phyloP scores from a whole-genome alignment of 805 yeast species.

The Candida germanica region DNA sequence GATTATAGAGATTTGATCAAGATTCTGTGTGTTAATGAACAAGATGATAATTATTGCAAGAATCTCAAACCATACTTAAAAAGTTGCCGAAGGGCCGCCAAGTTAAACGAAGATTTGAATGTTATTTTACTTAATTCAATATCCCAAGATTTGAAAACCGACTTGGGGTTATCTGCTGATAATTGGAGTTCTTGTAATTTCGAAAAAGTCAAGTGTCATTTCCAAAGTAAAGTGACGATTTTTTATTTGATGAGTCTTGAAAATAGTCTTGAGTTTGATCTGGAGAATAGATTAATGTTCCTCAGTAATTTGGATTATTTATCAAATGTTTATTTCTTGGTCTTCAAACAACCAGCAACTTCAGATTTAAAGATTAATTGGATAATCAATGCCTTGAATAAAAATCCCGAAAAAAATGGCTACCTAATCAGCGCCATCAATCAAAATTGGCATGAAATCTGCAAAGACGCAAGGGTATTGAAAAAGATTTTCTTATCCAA shows the following conservation, averaged over 20 bases:
- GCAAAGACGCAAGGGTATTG: conserved; percentile 10
- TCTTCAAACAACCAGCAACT: conserved; percentile 15
- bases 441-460: conserved; percentile 16
- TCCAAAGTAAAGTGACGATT: conserved; percentile 16
- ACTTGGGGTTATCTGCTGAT: not conserved
- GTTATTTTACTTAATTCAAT: conserved; percentile 9
- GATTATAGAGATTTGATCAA: conserved; percentile 8
- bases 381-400: conserved; percentile 18
- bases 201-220: conserved; percentile 17
- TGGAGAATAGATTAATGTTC: conserved; percentile 11
- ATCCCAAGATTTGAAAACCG: conserved; percentile 1
- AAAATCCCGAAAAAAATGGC: conserved; percentile 3
- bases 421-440: conserved; percentile 12
- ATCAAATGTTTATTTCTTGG: conserved; percentile 13
- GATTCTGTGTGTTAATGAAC: conserved; percentile 8
- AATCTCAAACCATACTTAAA: conserved; percentile 3
- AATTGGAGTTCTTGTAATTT: conserved; percentile 13
- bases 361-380: conserved; percentile 18
- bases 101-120: conserved; percentile 7
- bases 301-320: conserved; percentile 17
- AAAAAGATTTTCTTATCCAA: conserved; percentile 9
- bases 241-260: conserved; percentile 20
- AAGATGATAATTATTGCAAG: conserved; percentile 7
- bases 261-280: conserved; percentile 10
- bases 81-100: not conserved